Conservation (phyloP, 345 rosid genomes). For the Populus davidiana region DNA sequence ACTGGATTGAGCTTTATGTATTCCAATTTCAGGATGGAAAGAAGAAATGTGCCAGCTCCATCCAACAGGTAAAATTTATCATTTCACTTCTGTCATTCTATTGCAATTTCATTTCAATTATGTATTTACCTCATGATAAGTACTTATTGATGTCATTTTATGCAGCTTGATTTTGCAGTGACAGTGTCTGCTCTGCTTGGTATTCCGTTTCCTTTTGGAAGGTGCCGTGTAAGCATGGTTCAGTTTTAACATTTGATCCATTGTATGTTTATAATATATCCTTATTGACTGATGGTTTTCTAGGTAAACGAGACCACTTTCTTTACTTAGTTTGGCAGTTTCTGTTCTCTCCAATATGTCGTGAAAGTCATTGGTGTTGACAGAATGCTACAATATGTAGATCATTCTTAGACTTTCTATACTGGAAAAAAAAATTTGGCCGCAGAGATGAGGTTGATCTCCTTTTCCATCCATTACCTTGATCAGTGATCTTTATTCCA, state of each 20-base stretch:
- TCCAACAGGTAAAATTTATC: slow-evolving; percentile 64
- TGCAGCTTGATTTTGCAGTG: slow-evolving; percentile 94
- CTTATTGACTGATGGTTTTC: not conserved
- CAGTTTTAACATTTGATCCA: slow-evolving; percentile 11
- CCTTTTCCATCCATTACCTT: not conserved
- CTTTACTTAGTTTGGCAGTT: not conserved
- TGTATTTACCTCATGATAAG: not conserved
- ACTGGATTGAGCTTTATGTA: not conserved
- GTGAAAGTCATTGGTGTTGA: not conserved
- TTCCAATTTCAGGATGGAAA: slow-evolving; percentile 51
- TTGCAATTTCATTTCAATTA: slow-evolving; percentile 11
- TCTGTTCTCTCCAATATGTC: not conserved
- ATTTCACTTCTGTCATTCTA: slow-evolving; percentile 11
- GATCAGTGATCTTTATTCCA: not conserved
- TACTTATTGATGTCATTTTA: slow-evolving; percentile 21
- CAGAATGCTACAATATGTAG: not conserved
- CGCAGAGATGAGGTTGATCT: not conserved
- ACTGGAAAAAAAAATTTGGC: not conserved
- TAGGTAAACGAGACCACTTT: not conserved
- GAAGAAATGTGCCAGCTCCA: slow-evolving; percentile 56
- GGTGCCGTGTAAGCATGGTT: slow-evolving; percentile 84
- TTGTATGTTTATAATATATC: not conserved
- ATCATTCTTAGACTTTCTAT: not conserved
- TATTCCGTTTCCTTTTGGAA: slow-evolving; percentile 93
- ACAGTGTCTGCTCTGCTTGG: slow-evolving; percentile 86